Conservation (phyloP, 2,329 filamentous ascomycete genomes). For the Neopestalotiopsis sp. region DNA sequence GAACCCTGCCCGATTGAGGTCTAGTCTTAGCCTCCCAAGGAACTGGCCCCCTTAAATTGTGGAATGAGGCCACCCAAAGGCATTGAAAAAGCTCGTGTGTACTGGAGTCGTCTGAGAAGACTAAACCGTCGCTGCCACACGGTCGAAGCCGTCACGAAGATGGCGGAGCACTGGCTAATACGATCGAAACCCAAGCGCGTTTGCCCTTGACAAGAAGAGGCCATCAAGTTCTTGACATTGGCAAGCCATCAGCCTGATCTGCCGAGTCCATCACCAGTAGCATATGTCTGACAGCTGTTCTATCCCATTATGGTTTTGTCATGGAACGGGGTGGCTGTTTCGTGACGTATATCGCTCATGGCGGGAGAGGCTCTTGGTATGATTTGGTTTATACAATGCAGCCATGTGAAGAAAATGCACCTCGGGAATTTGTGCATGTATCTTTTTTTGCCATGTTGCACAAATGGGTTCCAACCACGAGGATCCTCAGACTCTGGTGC, state of each 20-base stretch:
- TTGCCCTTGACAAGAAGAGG: constrained; percentile 10
- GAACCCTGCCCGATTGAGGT: constrained; percentile 1
- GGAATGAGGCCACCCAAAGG: neutral
- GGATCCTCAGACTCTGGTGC: no score
- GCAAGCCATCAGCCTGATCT: neutral
- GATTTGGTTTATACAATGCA: no score
- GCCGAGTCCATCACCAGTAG: neutral
- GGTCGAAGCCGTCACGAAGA: constrained; percentile 4
- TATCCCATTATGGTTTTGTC: neutral
- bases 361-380: neutral
- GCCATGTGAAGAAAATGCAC: no score
- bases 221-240: neutral
- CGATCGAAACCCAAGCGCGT: constrained; percentile 20
- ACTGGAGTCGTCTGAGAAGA: neutral
- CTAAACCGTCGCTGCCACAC: constrained; percentile 14
- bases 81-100: no score
- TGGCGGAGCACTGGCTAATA: constrained; percentile 14
- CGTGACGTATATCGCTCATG: neutral
- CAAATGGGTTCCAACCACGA: no score
- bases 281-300: constrained; percentile 10
- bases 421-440: neutral
- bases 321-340: constrained; percentile 4
- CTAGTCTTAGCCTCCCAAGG: neutral
- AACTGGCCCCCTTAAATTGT: neutral
- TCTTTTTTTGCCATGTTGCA: no score